Evolutionary conservation across 495 filamentous ascomycete genomes (phyloP).

Genomic region (Saxispiralis lemnorum): DNA sequence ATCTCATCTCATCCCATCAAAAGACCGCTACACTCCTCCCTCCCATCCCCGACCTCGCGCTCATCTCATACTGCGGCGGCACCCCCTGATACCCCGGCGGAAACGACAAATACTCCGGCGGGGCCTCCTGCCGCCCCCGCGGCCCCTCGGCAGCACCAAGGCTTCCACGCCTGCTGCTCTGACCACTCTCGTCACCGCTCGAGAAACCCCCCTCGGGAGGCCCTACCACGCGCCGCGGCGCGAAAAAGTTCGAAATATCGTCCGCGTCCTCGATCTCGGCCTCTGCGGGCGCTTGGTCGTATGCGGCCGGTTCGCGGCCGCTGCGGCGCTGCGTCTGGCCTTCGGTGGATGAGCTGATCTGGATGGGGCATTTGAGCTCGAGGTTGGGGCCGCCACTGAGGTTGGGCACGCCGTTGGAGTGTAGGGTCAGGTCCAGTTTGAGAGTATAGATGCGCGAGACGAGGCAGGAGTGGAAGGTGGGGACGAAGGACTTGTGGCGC

Average conservation of each 20-base stretch:
- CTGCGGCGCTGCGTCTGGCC: neutral
- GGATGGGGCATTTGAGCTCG: conserved; percentile 56
- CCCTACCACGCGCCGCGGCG: conserved; percentile 1
- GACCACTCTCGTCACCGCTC: too few relatives aligned
- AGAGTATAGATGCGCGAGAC: conserved; percentile 62
- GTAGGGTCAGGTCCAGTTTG: conserved; percentile 45
- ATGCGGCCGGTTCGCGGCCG: too few relatives aligned
- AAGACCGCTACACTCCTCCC: too few relatives aligned
- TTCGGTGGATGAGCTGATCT: conserved; percentile 34
- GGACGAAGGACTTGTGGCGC: conserved; percentile 51
- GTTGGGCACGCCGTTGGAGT: conserved; percentile 32
- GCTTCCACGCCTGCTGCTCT: too few relatives aligned
- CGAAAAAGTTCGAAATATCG: conserved; percentile 11
- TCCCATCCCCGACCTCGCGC: too few relatives aligned
- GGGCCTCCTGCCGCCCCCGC: too few relatives aligned
- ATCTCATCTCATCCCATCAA: too few relatives aligned
- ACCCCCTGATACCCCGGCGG: too few relatives aligned
- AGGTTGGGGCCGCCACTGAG: conserved; percentile 31
- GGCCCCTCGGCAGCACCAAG: too few relatives aligned
- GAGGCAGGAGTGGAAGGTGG: conserved; percentile 80
- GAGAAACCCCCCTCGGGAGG: neutral
- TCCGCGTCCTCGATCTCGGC: conserved; percentile 8
- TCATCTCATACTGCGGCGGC: too few relatives aligned
- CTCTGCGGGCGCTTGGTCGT: neutral
- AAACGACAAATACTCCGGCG: too few relatives aligned